Evolutionary conservation across 345 rosid species (phyloP), one percentile per base, ranked within the genome.

Genomic region (Linum usitatissimum): DNA sequence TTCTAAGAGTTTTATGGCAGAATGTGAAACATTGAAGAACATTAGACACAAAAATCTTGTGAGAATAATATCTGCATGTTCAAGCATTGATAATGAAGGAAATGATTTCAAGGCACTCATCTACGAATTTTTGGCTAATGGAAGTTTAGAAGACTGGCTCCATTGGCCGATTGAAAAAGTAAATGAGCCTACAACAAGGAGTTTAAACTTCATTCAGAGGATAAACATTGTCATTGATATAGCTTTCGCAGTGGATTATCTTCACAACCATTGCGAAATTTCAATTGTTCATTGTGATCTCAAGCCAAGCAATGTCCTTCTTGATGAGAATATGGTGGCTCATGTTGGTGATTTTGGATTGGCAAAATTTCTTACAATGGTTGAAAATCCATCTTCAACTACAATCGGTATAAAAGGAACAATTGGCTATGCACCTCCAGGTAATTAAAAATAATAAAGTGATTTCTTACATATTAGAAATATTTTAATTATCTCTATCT

Each of bases 1-100:
- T 58, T 40, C 28, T 17, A 65, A 55, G 68, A 69, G 74, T 57
- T 74, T 74, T 55, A 54, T 66, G 21, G 42, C 59, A 19, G 57
- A 54, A 39, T 63, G 66, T 61, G 57, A 64, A 53, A 45, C 71
- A 12, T 53, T 72, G 14, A 67, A 62, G 19, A 63, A 40, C 53
- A 61, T 60, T 23, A 53, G 60, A 48, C 71, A 55, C 9, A 38
- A 58, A n/a, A 59, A 74, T 60, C 71, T 70, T 58, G 54, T 63
- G 57, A 66, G 55, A 53, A 53, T 62, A 8, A 4, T 64, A 4
- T 61, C 55, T 9, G 21, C 45, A n/a, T 62, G 68, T 31, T 66
- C 63, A 6, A 45, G 51, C 20, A 18, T 66, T 57, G 74, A 60
- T 59, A 60, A 62, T 39, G 59, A 54, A 51, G 67, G 63, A 12